A percentile compares a stretch with the other conserved stretches of the same genome.
Conservation (phyloP, 2,329 filamentous ascomycete species). For the Aspergillus sp. region DNA sequence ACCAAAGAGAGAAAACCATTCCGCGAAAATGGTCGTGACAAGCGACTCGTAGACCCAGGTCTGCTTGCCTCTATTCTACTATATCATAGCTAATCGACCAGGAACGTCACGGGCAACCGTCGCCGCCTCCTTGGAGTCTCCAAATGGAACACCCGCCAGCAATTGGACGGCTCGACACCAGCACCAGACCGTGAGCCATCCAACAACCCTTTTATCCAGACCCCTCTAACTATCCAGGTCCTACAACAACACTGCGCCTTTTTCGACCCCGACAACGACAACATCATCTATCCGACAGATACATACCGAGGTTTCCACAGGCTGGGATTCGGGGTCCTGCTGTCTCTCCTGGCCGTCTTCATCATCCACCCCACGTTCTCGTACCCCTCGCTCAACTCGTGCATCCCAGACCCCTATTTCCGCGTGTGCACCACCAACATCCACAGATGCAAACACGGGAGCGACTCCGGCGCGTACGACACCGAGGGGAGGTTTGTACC, state of each 20-base stretch:
- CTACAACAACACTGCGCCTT: constrained; percentile 36
- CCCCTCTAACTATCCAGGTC: too few relatives aligned
- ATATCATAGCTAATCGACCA: too few relatives aligned
- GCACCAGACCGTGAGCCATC: too few relatives aligned
- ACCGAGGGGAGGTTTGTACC: constrained; percentile 38
- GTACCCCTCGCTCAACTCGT: constrained; percentile 34
- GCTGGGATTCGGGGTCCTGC: constrained; percentile 32
- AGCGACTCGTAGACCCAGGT: too few relatives aligned
- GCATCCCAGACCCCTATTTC: constrained; percentile 30
- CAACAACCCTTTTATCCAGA: too few relatives aligned
- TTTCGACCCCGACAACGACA: constrained; percentile 36
- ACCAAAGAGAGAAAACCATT: too few relatives aligned
- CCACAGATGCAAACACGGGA: constrained; percentile 31
- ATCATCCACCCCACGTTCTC: constrained; percentile 37
- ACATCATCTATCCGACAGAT: constrained; percentile 31
- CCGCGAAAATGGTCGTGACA: too few relatives aligned
- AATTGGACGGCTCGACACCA: too few relatives aligned
- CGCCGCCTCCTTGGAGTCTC: too few relatives aligned
- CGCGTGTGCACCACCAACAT: constrained; percentile 31
- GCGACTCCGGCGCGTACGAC: constrained; percentile 36
- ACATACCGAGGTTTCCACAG: constrained; percentile 33
- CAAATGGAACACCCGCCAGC: too few relatives aligned
- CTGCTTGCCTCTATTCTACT: too few relatives aligned
- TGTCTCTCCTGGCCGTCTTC: constrained; percentile 31
- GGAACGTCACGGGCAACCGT: too few relatives aligned